Evolutionary conservation across 768 basidiomycete genomes (phyloP).

Genomic region (Boletus pseudo-olivaceus): DNA sequence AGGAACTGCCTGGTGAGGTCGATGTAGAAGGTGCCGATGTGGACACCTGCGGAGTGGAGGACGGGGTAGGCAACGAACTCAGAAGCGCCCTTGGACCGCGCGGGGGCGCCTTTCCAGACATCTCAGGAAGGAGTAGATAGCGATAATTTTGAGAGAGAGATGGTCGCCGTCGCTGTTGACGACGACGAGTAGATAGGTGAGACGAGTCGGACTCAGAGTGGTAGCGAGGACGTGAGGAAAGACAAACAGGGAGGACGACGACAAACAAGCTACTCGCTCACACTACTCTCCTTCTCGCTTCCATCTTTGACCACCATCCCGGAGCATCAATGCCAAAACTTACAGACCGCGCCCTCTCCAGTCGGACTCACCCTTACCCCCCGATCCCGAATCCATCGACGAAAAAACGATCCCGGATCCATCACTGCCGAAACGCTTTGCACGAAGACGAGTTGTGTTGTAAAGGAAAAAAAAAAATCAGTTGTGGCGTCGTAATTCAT

Average conservation of each 20-base stretch:
- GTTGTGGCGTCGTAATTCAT: not conserved
- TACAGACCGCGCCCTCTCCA: not conserved
- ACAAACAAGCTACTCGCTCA: conserved; percentile 14
- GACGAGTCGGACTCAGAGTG: conserved; percentile 2
- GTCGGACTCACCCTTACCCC: not conserved
- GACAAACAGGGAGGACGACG: conserved; percentile 20
- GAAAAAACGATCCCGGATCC: not conserved
- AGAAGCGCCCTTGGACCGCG: conserved; percentile 68
- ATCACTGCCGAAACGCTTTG: not conserved
- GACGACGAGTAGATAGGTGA: conserved; percentile 22
- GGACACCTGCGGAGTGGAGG: conserved; percentile 29
- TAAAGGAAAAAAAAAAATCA: not conserved
- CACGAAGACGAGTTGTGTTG: not conserved
- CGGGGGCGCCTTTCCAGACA: conserved; percentile 80
- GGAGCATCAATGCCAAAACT: not conserved
- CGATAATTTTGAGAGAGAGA: not conserved
- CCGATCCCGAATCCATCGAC: not conserved
- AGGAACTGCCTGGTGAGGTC: conserved; percentile 28
- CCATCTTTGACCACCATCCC: conserved; percentile 6
- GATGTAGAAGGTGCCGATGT: conserved; percentile 34
- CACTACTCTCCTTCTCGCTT: conserved; percentile 6
- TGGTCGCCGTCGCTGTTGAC: conserved; percentile 22
- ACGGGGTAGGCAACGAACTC: conserved; percentile 38
- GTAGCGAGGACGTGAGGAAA: conserved; percentile 6
- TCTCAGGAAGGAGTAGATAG: conserved; percentile 1